A percentile compares a stretch with the other conserved stretches of the same genome.
phyloP scores from a whole-genome alignment of 257 asterid species.

The Agastache rugosa region DNA sequence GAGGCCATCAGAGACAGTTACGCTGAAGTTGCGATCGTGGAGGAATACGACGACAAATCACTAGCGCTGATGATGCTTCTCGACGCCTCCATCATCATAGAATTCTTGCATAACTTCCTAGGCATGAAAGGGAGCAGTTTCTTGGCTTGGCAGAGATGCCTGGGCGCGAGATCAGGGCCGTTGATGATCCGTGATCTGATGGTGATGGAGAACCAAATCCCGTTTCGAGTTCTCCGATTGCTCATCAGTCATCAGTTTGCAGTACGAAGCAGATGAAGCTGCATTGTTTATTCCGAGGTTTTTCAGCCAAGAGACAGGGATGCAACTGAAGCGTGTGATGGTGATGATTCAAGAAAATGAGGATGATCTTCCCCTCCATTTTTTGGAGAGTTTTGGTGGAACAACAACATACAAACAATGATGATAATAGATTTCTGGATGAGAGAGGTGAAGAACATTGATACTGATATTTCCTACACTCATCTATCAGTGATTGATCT shows the following conservation, averaged over 20 bases:
- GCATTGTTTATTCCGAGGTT: not conserved
- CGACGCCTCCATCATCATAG: not conserved
- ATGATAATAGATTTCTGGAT: not conserved
- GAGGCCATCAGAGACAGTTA: not conserved
- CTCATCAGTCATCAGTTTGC: not conserved
- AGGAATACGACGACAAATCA: not conserved
- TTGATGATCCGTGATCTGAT: not conserved
- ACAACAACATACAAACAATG: too few species aligned
- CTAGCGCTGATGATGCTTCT: constrained; percentile 28
- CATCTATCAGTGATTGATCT: not conserved
- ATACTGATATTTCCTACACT: not conserved
- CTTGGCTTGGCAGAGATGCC: not conserved
- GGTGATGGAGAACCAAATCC: constrained; percentile 23
- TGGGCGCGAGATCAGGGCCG: not conserved
- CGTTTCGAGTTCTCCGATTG: not conserved
- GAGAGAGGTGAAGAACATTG: not conserved
- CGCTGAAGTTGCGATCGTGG: not conserved
- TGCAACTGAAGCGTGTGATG: too few species aligned
- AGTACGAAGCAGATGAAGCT: not conserved
- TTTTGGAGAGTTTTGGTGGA: not conserved
- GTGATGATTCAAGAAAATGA: not conserved
- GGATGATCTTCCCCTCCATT: constrained; percentile 5
- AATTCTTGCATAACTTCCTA: too few species aligned
- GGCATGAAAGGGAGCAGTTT: too few species aligned
- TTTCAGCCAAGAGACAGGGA: not conserved